Evolutionary conservation across 345 rosid species (phyloP), one percentile per base, ranked within the genome.

Genomic region (Gynandropsis gynandra): DNA sequence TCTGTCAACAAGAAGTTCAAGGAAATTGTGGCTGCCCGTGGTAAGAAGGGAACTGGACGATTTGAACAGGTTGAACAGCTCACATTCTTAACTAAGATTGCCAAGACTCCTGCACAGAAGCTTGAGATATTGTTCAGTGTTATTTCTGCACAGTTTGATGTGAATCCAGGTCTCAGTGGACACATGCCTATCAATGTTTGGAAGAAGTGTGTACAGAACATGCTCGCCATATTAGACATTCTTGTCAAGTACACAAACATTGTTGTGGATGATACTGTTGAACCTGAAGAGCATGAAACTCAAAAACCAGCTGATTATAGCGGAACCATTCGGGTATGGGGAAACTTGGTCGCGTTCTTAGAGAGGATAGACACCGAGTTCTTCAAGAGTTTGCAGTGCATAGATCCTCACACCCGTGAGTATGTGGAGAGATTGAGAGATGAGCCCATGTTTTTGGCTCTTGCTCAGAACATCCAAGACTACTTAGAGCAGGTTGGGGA

Each of bases 71-170:
- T 92, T 66, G 98, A 92, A 69, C 98, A 92, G 74, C 93, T 92
- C 34, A 80, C 84, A 19, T 82, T 84, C 73, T 61, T 92, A 82
- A 80, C 89, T 3, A 85, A 64, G 80, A 89, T 92, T 62, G 95
- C 98, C 15, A 92, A 82, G 76, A 92, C 98, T 59, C 98, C 98
- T 46, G 95, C 96, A 4, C 98, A 92, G 80, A 92, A 92, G 72
- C 82, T 92, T 55, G 82, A 92, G 69, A 92, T 92, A 56, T 80
- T 87, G 56, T 84, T 92, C 52, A 82, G 86, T 59, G 86, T 92
- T 34, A 74, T 92, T 32, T 84, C 98, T 16, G 96, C 96, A 1
- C 98, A 92, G 58, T 92, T 85, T 69, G 98, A 92, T 72, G 95
- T 92, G 31, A 87, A 82, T 52, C 98, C 98, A 0, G 96, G 95